Conservation (phyloP, 805 yeast genomes). For the Candida ficus region DNA sequence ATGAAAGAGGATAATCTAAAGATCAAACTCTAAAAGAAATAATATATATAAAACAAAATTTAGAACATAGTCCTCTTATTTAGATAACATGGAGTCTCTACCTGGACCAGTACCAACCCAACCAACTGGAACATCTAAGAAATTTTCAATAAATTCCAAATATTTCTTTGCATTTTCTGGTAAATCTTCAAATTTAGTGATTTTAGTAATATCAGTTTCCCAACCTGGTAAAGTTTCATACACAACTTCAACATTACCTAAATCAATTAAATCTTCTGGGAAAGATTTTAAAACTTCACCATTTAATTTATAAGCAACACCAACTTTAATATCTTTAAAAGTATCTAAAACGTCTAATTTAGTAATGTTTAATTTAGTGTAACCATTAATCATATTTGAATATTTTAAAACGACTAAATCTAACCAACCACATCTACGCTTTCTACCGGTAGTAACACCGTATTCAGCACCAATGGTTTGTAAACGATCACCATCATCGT, state of each 20-base stretch:
- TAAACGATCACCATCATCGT: conserved; percentile 77
- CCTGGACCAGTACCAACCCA: conserved; percentile 99
- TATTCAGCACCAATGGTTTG: conserved; percentile 92
- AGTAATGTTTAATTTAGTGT: conserved; percentile 90
- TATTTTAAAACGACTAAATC: conserved; percentile 92
- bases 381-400: conserved; percentile 89
- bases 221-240: conserved; percentile 94
- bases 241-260: conserved; percentile 88
- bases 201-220: conserved; percentile 74
- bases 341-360: conserved; percentile 93
- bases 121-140: conserved; percentile 74
- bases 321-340: conserved; percentile 84
- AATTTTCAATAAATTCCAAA: conserved; percentile 81
- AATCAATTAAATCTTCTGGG: conserved; percentile 85
- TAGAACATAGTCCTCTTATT: too few species aligned
- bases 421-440: conserved; percentile 99
- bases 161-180: conserved; percentile 87
- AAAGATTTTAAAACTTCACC: conserved; percentile 73
- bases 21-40: too few species aligned
- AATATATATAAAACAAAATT: background rate
- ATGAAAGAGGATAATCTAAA: too few species aligned
- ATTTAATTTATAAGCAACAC: conserved; percentile 72
- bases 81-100: conserved; percentile 85
- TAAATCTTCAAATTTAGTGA: conserved; percentile 66
- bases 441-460: conserved; percentile 98